Base-by-base conservation (phyloP, 768 basidiomycete genomes). In the Cubamyces lactineus region DNA sequence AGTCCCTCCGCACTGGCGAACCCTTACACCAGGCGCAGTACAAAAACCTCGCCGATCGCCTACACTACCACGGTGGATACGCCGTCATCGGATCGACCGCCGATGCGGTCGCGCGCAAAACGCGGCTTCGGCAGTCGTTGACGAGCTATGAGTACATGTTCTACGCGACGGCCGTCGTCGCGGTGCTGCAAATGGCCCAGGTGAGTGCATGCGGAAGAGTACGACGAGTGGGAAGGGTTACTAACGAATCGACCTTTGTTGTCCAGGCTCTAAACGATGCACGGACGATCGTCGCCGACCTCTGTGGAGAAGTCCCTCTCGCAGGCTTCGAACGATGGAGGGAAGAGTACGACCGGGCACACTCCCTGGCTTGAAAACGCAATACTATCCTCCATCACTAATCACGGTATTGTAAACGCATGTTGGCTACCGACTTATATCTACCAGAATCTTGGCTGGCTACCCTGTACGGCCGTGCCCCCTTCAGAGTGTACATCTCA, bases 1-100 rank as follows among this genome's bases (percentile, higher is more conserved):
- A 80, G 53, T 76, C 79, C 0, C 76, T 84, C 16, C 76, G 76
- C 13, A 79, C 75, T 1, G 80, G 77, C 26, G 77, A 79, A 40
- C 79, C 82, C 0, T 69, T 84, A 42, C 80, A 78, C 34, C 67
- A 78, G 47, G 76, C 79, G 1, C 73, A 80, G 12, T 78, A 77
- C 17, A 71, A 70, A 24, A 77, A 72, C 26, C 73, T 84, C 23
- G 66, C 80, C 23, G 81, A 82, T 49, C 70, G 81, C 19, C 70
- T 83, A 2, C 71, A 81, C 53, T 82, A 82, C 67, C 82, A 83
- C 68, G 69, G 72, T 45, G 34, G 61, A 5, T 57, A 66, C 24
- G 67, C 67, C 62, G 24, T 48, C n/a, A 41, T 41, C 7, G 61
- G 52, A 5, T 3, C 42, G 16, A 50, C 49, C 9, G 46, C 56